Conservation (phyloP, 2,329 filamentous ascomycete species). For the Whalleya microplaca region DNA sequence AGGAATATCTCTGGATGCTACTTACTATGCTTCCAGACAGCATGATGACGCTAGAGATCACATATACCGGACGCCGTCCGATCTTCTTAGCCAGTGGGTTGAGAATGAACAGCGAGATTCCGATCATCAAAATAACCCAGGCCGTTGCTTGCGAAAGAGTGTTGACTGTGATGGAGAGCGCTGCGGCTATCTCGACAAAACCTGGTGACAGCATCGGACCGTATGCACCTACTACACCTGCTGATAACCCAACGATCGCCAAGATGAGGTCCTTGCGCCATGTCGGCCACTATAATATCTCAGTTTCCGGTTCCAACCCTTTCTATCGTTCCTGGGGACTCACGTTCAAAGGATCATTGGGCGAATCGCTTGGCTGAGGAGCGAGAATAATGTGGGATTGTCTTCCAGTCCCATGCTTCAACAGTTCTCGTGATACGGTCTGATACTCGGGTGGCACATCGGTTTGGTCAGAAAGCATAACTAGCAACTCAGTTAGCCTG, state of each 20-base stretch:
- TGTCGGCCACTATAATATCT: conserved; percentile 41
- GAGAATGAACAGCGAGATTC: conserved; percentile 52
- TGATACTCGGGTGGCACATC: conserved; percentile 51
- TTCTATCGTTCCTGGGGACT: conserved; percentile 16
- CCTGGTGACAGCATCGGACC: conserved; percentile 56
- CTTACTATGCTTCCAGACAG: conserved; percentile 50
- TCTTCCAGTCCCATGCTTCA: conserved; percentile 43
- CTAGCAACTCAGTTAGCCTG: conserved; percentile 33
- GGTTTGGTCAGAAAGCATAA: conserved; percentile 49
- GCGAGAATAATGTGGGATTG: conserved; percentile 42
- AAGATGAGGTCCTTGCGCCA: conserved; percentile 52
- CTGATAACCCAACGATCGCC: conserved; percentile 48
- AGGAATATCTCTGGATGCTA: too few species aligned
- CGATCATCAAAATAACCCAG: conserved; percentile 53
- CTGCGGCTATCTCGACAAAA: conserved; percentile 49
- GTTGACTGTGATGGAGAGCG: conserved; percentile 48
- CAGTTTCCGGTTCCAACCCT: background rate
- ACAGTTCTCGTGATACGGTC: conserved; percentile 45
- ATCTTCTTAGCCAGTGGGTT: conserved; percentile 56
- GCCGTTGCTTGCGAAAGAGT: conserved; percentile 49
- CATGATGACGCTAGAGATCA: conserved; percentile 51
- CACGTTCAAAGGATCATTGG: conserved; percentile 53
- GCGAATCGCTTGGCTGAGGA: conserved; percentile 52
- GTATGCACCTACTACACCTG: conserved; percentile 53
- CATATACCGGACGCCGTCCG: conserved; percentile 54